Base-by-base conservation (phyloP, 176 grass and related monocot species). In the Bromus sterilis region DNA sequence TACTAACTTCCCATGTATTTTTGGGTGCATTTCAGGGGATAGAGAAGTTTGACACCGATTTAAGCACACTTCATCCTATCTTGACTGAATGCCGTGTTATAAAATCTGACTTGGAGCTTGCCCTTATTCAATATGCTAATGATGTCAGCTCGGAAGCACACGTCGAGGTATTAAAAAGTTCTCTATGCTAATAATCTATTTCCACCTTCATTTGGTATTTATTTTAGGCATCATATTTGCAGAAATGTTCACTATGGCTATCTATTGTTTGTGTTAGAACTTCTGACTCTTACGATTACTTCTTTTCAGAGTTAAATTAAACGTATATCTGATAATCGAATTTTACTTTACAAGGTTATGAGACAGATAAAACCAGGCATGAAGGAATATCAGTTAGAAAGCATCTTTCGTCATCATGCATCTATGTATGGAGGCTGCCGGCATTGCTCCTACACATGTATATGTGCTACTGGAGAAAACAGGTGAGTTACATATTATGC, bases 61-160 rank as follows among this genome's bases (percentile, higher is more conserved):
- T 86, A 71, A 87, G 24, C 51, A 92, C 66, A 12, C 90, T 98
- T 29, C 95, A 98, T 93, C 95, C 92, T 35, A 76, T 98, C 85
- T 75, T 98, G 75, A 93, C 92, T 30, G 95, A 98, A 81, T 98
- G 90, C 3, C 89, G 95, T 71, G 90, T 98, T 71, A 88, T 89
- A 71, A 98, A 98, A 83, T 98, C 95, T 58, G 88, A 86, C 44
- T 76, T 90, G 81, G 95, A 98, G 71, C 83, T 94, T 59, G 83
- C 83, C 9, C 37, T 94, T 76, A 94, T 98, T 85, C 95, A 94
- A 58, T 94, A 98, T 87, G 92, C 92, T 56, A 98, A 98, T 81
- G 90, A 98, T 66, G 90, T 98, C 23, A 98, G 95, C 84, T 98
- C 95, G 61, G 88, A 94, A 80, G 95, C 95, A 61, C 95, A 98